Conservation (phyloP, 768 basidiomycete genomes). For the Pilatotrama ljubarskyi region DNA sequence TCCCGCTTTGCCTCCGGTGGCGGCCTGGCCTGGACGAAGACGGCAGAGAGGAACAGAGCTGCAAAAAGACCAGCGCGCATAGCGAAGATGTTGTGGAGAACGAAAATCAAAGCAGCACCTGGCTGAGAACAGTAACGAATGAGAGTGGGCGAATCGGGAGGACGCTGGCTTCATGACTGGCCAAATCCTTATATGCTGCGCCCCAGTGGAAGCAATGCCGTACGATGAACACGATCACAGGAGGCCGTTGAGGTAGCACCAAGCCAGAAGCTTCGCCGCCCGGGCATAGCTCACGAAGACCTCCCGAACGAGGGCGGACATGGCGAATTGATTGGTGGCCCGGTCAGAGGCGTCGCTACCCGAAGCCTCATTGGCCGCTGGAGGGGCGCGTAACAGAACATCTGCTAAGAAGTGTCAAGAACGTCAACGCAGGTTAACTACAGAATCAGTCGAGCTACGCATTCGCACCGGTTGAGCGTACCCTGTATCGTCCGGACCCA, state of each 20-base stretch:
- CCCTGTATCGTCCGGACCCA: not conserved
- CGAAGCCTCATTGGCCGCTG: not conserved
- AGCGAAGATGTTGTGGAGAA: not conserved
- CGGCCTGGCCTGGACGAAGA: slow-evolving; percentile 8
- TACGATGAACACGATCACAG: not conserved
- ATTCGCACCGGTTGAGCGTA: not conserved
- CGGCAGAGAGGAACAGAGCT: not conserved
- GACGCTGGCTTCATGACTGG: not conserved
- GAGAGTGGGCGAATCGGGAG: not conserved
- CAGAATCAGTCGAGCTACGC: slow-evolving; percentile 1
- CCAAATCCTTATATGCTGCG: not conserved
- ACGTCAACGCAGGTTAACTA: slow-evolving; percentile 3
- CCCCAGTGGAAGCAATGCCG: not conserved
- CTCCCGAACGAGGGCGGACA: not conserved
- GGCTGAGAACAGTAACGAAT: slow-evolving; percentile 1
- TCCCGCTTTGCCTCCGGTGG: slow-evolving; percentile 8
- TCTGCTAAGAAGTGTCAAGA: not conserved
- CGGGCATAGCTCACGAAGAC: too few relatives aligned
- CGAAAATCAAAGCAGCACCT: slow-evolving; percentile 2
- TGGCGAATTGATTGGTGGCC: not conserved
- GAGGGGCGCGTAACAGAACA: not conserved
- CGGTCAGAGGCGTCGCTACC: not conserved
- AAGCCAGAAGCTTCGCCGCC: not conserved
- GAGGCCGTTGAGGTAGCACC: not conserved
- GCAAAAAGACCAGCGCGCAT: slow-evolving; percentile 14